Base-by-base conservation (phyloP, 306 rosid species). In the Inga laurina region DNA sequence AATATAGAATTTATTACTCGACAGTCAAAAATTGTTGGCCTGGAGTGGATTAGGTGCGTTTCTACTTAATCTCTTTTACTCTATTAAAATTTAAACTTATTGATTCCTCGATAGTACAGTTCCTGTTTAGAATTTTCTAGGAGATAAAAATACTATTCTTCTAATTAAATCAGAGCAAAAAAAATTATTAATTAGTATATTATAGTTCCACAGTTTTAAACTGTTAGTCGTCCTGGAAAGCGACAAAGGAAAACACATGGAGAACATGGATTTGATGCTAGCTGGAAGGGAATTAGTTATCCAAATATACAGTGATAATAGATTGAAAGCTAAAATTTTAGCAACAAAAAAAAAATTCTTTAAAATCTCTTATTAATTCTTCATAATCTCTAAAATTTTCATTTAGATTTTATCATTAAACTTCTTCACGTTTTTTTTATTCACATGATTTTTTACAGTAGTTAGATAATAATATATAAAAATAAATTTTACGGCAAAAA, bases 21-120 rank as follows among this genome's bases (percentile, higher is more conserved):
- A 16, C 21, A 24, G 11, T 79, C 56, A 69, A 84, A 59, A 59
- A 32, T 5, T 44, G 69, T 70, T 79, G 79, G 78, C 49, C 70
- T 48, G 43, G 5, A 62, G 11, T 16, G 34, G 44, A 59, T 77
- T 71, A 78, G 80, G 75, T 83, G 57, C 49, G 22, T 64, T 51
- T 39, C 14, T 41, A 64, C 39, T 27, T 27, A 64, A 27, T 27
- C 41, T 13, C 41, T 14, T 32, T 13, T 62, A 2, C 4, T 13
- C 41, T 64, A 64, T 30, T 32, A 64, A 30, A 64, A 64, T 21
- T 59, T 61, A 61, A 61, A 61, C 35, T 6, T 65, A 32, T 32
- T 4, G 43, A 65, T 13, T 10, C 16, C 18, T 24, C 9, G 7
- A n/a, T 24, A 22, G 67, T 10, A 10, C 34, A 62, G 69, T 30